A percentile compares a stretch with the other conserved stretches of the same genome.
These are phyloP conservation scores for Starmerella tilneyi DNA, from an alignment of 805 yeast species.

Conservation along the genomic window DNA sequence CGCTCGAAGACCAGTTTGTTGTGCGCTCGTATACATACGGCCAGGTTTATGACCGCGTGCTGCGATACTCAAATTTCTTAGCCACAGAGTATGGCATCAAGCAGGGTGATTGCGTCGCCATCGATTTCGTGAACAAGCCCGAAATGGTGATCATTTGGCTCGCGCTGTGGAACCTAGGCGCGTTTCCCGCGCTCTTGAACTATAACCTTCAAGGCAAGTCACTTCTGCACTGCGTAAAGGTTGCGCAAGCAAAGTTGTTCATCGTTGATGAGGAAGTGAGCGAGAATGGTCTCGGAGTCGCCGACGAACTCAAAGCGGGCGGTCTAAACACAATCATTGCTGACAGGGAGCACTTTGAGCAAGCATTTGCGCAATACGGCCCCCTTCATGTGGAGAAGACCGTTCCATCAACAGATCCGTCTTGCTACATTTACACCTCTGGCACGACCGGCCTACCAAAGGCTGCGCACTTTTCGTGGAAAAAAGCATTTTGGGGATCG, in stretches of 20 bases:
- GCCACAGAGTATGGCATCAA: constrained; percentile 52
- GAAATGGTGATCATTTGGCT: constrained; percentile 70
- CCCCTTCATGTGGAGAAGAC: constrained; percentile 38
- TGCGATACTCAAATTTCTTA: constrained; percentile 57
- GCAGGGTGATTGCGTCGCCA: constrained; percentile 57
- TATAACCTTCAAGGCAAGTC: constrained; percentile 66
- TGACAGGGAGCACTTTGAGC: constrained; percentile 39
- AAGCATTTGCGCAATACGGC: constrained; percentile 21
- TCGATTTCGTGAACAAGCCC: constrained; percentile 76
- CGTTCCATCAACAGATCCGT: constrained; percentile 45
- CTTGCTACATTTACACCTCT: constrained; percentile 73
- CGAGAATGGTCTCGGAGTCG: constrained; percentile 43
- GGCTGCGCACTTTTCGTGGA: constrained; percentile 88
- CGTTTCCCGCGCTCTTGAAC: constrained; percentile 76
- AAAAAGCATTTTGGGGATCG: constrained; percentile 65
- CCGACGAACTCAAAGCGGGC: constrained; percentile 32
- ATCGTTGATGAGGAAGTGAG: constrained; percentile 67
- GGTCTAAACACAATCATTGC: constrained; percentile 23
- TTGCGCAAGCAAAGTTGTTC: constrained; percentile 53
- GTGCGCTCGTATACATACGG: constrained; percentile 57
- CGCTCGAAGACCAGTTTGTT: constrained; percentile 43
- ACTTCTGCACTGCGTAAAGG: constrained; percentile 65
- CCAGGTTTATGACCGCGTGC: constrained; percentile 55
- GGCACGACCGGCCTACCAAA: constrained; percentile 95
- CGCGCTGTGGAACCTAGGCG: constrained; percentile 86